Evolutionary conservation across 305 asterid genomes (phyloP), one percentile per base, ranked within the genome.

Genomic region (Plantago coronopus): DNA sequence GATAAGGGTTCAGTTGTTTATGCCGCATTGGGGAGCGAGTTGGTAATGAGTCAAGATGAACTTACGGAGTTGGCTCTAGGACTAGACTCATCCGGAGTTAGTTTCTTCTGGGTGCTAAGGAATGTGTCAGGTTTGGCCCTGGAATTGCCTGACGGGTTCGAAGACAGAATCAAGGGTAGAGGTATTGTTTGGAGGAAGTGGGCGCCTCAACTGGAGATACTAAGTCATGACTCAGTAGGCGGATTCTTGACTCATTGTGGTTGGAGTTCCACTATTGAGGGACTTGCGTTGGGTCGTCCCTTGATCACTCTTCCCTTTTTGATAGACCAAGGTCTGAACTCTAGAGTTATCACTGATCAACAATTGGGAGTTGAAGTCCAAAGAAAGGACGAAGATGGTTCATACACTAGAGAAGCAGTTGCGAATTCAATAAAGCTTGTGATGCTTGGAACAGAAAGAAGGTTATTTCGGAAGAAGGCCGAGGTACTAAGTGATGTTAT

Each of bases 241-340:
- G 90, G 81, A 11, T 79, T 77, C 63, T 61, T 82, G 63, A 74
- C 79, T 54, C 89, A 85, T 45, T 73, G 72, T 8, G 90, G 88
- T 3, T 83, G 83, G 74, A 60, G 84, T 60, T 80, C 89, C 0
- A 69, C 79, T 10, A 69, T 81, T 0, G 95, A 81, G 57, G 86
- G 82, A 13, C 31, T 82, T 2, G 66, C 63, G 64, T 68, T 65
- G 13, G 85, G 79, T 19, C 69, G 48, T 22, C 74, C 85, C 0
- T 51, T 79, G 0, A 66, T 81, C 11, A 11, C 73, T 19, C 54
- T 87, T 20, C 78, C 95, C 0, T 81, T 83, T 50, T 25, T 63
- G 61, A 67, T 63, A 0, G 96, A 83, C 18, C 84, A 79, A 37
- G 88, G 91, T 3, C 3, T 82, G 62, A 82, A 74, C 45, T 74